These are phyloP conservation scores for Aethionema arabicum DNA, from an alignment of 345 rosid genomes.

Conservation along the genomic window DNA sequence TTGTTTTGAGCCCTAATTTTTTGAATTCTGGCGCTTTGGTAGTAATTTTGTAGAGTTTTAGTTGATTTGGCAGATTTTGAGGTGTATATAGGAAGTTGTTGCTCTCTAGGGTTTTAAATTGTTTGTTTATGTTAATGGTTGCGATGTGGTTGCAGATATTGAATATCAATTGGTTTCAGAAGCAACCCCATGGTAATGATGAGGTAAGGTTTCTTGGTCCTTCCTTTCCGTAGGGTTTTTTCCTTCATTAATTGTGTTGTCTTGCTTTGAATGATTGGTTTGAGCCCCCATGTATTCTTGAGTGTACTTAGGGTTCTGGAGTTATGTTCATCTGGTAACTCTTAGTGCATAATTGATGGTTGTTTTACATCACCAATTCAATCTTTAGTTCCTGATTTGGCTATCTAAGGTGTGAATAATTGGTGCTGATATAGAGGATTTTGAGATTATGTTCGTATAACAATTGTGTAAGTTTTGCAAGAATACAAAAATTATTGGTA, in stretches of 20 bases:
- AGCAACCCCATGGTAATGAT: slow-evolving; percentile 86
- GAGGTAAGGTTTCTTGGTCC: slow-evolving; percentile 50
- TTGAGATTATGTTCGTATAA: not conserved
- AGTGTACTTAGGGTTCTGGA: not conserved
- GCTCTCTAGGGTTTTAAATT: not conserved
- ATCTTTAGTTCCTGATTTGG: not conserved
- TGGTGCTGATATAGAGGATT: not conserved
- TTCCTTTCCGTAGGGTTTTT: not conserved
- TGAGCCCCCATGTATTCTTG: not conserved
- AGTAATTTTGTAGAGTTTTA: slow-evolving; percentile 1
- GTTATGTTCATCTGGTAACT: slow-evolving; percentile 1
- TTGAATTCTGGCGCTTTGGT: slow-evolving; percentile 6
- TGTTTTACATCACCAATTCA: not conserved
- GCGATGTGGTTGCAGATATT: slow-evolving; percentile 51
- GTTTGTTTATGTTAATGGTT: slow-evolving; percentile 14
- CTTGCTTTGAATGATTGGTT: slow-evolving; percentile 10
- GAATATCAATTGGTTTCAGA: slow-evolving; percentile 93
- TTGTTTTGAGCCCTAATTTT: slow-evolving; percentile 16
- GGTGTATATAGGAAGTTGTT: not conserved
- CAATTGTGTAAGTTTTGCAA: not conserved
- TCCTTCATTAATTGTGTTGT: slow-evolving; percentile 1
- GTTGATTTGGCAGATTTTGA: not conserved
- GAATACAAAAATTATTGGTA: not conserved
- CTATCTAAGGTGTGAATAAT: not conserved
- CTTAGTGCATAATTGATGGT: not conserved